Evolutionary conservation across 2,329 filamentous ascomycete species (phyloP).

Genomic region (Microsporum ferrugineum): DNA sequence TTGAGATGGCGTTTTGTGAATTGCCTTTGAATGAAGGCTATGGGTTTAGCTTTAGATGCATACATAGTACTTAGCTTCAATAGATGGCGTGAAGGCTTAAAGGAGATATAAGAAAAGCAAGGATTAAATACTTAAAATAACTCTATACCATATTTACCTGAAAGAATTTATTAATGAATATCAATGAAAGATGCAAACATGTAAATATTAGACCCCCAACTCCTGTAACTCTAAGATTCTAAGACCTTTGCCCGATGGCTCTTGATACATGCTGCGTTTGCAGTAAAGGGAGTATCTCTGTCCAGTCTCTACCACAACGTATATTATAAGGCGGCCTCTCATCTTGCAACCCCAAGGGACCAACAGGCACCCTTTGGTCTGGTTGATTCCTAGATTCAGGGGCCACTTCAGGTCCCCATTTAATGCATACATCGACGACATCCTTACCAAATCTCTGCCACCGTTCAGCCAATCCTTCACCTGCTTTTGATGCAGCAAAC

Average conservation of each 20-base stretch:
- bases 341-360: background rate
- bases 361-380: background rate
- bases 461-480: conserved; percentile 9
- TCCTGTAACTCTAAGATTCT: background rate
- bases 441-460: conserved; percentile 22
- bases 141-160: too few relatives aligned
- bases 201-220: background rate
- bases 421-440: conserved; percentile 27
- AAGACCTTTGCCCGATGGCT: background rate
- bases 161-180: too few relatives aligned
- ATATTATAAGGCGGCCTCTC: conserved; percentile 11
- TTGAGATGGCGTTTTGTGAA: background rate
- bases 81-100: too few relatives aligned
- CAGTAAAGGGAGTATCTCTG: conserved; percentile 14
- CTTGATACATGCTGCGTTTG: background rate
- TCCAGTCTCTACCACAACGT: conserved; percentile 20
- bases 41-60: background rate
- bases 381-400: background rate
- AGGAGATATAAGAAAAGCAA: too few relatives aligned
- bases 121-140: too few relatives aligned
- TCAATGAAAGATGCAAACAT: too few relatives aligned
- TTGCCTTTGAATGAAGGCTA: background rate
- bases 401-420: conserved; percentile 16
- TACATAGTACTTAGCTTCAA: too few relatives aligned
- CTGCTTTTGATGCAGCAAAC: background rate